Conservation (phyloP, 2,329 filamentous ascomycete species). For the Penicillium psychrosexuale region DNA sequence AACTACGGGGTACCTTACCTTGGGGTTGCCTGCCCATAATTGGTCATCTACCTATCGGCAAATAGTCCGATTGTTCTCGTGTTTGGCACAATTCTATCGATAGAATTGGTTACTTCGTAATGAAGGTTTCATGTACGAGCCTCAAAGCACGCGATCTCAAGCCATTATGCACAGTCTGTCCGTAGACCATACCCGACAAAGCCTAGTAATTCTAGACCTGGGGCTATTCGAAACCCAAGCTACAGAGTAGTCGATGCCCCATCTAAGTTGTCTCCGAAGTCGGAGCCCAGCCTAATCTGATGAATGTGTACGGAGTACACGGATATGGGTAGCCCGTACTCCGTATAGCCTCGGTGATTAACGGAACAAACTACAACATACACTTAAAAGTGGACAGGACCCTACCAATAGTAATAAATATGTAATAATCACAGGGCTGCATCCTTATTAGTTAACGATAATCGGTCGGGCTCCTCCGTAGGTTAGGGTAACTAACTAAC, state of each 20-base stretch:
- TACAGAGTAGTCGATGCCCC: not conserved
- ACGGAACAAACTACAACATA: not conserved
- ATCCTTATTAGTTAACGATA: not conserved
- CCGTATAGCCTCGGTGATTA: not conserved
- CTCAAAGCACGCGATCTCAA: not conserved
- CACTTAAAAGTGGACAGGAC: not conserved
- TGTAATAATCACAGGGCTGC: not conserved
- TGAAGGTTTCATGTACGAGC: not conserved
- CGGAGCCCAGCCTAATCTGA: not conserved
- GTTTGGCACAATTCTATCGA: not conserved
- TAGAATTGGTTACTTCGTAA: not conserved
- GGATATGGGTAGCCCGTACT: not conserved
- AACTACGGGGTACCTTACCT: not conserved
- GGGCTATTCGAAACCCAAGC: slow-evolving; percentile 1
- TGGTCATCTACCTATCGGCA: slow-evolving; percentile 11
- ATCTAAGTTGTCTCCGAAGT: slow-evolving; percentile 5
- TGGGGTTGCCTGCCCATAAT: slow-evolving; percentile 2
- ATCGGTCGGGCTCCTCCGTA: no score
- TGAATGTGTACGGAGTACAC: not conserved
- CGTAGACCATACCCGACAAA: not conserved
- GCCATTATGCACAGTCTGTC: not conserved
- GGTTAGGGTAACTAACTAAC: no score
- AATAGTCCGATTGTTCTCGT: not conserved
- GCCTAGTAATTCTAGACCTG: not conserved
- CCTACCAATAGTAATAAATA: not conserved